Conservation (phyloP, 2,329 filamentous ascomycete genomes). For the Paramyrothecium sp. region DNA sequence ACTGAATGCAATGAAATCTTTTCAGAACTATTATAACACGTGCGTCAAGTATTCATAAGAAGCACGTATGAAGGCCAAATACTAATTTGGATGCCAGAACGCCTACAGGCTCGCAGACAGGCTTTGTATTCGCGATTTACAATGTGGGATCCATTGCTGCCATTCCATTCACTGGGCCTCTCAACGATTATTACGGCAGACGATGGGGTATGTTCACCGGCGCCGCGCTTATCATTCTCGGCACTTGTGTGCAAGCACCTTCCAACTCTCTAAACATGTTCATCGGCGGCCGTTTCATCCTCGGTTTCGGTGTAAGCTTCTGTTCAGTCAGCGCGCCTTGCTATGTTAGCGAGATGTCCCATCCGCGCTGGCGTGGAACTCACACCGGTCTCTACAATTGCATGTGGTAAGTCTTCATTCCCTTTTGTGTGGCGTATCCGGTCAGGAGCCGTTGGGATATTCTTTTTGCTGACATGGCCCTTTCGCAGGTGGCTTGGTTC, state of each 20-base stretch:
- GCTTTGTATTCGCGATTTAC: constrained; percentile 41
- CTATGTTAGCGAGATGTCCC: constrained; percentile 48
- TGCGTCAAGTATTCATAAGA: too few relatives aligned
- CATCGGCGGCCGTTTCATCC: constrained; percentile 51
- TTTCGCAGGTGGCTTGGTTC: constrained; percentile 35
- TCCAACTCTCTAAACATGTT: constrained; percentile 36
- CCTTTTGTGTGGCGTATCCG: too few relatives aligned
- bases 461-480: neutral
- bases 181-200: constrained; percentile 38
- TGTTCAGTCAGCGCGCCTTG: constrained; percentile 36
- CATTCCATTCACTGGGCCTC: constrained; percentile 35
- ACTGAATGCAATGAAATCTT: constrained; percentile 22
- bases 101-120: constrained; percentile 13
- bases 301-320: constrained; percentile 50
- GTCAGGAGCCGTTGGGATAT: too few relatives aligned
- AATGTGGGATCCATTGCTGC: constrained; percentile 41
- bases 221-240: constrained; percentile 36
- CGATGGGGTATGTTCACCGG: constrained; percentile 40
- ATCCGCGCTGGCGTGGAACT: constrained; percentile 49
- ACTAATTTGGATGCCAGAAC: constrained; percentile 4
- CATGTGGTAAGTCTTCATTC: constrained; percentile 14
- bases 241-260: constrained; percentile 35
- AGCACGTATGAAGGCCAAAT: too few relatives aligned
- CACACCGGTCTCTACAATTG: constrained; percentile 39
- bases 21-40: constrained; percentile 17